Evolutionary conservation across 164 flowering plant species (phyloP).

Genomic region (Dillenia turbinata): DNA sequence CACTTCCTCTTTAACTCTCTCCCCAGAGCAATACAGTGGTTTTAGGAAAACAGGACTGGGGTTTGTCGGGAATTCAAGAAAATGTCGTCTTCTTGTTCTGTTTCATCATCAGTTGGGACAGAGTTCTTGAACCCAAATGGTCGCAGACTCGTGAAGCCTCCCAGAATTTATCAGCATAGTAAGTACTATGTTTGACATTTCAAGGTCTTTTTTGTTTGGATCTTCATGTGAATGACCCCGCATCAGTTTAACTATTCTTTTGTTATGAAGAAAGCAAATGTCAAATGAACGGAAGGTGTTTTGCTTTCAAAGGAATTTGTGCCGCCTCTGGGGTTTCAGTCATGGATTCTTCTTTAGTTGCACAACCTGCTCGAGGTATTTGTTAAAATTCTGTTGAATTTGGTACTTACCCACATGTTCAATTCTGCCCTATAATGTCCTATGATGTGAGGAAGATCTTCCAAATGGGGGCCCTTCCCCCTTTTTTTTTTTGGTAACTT

Average conservation of each 20-base stretch:
- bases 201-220: not conserved
- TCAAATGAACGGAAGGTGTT: constrained; percentile 62
- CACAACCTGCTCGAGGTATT: constrained; percentile 48
- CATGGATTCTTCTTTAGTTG: constrained; percentile 36
- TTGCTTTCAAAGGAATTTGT: constrained; percentile 53
- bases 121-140: constrained; percentile 24
- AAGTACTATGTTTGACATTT: not conserved
- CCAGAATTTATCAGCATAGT: constrained; percentile 13
- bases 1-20: not conserved
- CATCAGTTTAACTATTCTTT: not conserved
- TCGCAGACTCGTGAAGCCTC: constrained; percentile 20
- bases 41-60: not conserved
- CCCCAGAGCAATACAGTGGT: not conserved
- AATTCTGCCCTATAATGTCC: constrained; percentile 12
- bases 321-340: constrained; percentile 55
- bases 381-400: no score
- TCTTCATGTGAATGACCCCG: not conserved
- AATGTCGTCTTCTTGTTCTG: constrained; percentile 33
- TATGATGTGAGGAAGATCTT: constrained; percentile 10
- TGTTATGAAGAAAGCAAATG: constrained; percentile 45
- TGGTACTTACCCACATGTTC: constrained; percentile 14
- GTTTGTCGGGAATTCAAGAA: not conserved
- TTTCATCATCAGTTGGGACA: constrained; percentile 25
- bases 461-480: constrained; percentile 5
- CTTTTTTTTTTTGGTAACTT: not conserved